A percentile compares a stretch with the other conserved stretches of the same genome.
phyloP scores from a whole-genome alignment of 2,329 filamentous ascomycete species.

The Beauveria pseudobassiana region DNA sequence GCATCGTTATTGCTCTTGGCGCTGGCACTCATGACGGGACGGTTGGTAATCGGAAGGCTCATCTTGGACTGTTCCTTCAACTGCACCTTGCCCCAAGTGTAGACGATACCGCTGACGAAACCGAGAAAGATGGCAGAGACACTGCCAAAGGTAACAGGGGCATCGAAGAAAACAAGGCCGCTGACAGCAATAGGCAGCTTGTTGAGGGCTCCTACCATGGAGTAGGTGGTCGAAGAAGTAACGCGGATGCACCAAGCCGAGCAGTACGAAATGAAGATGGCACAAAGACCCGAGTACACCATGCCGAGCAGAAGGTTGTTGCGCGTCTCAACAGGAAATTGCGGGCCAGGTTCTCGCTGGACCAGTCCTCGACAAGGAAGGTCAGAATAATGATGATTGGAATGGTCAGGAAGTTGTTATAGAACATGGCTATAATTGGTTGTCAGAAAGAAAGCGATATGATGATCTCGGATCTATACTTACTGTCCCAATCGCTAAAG shows the following conservation, averaged over 20 bases:
- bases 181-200: slow-evolving; percentile 85
- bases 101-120: slow-evolving; percentile 81
- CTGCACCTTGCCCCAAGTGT: slow-evolving; percentile 36
- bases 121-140: slow-evolving; percentile 79
- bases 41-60: slow-evolving; percentile 9
- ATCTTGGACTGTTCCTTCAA: slow-evolving; percentile 10
- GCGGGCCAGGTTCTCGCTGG: slow-evolving; percentile 62
- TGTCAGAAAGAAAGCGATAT: slow-evolving; percentile 19
- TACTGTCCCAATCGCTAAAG: slow-evolving; percentile 97
- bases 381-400: slow-evolving; percentile 75
- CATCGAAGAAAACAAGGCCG: slow-evolving; percentile 83
- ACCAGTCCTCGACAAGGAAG: slow-evolving; percentile 80
- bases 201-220: slow-evolving; percentile 90
- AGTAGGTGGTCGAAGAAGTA: slow-evolving; percentile 92
- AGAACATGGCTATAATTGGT: slow-evolving; percentile 71
- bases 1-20: slow-evolving; percentile 13
- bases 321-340: slow-evolving; percentile 71
- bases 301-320: slow-evolving; percentile 73
- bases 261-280: slow-evolving; percentile 92
- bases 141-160: slow-evolving; percentile 78
- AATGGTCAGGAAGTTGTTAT: slow-evolving; percentile 92
- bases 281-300: slow-evolving; percentile 78
- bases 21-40: slow-evolving; percentile 12
- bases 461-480: slow-evolving; percentile 31
- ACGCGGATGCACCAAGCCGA: slow-evolving; percentile 93